Conservation (phyloP, 2,329 filamentous ascomycete genomes). For the Blumeriella jaapii region DNA sequence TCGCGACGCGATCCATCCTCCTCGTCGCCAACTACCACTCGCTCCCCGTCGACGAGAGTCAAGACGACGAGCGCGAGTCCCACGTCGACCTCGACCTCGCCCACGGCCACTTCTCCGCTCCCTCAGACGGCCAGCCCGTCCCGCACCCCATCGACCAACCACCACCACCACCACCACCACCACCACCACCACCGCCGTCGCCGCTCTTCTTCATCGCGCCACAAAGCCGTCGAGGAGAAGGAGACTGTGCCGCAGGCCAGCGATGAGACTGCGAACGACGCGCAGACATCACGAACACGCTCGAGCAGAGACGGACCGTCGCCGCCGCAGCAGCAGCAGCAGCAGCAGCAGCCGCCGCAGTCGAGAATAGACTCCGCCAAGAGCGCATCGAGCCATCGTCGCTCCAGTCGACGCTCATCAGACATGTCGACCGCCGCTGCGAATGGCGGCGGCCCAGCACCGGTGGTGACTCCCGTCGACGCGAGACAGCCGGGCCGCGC, state of each 20-base stretch:
- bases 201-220: conserved; percentile 30
- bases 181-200: conserved; percentile 14
- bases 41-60: conserved; percentile 23
- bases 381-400: conserved; percentile 30
- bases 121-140: conserved; percentile 13
- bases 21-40: conserved; percentile 14
- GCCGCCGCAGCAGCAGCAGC: too few species aligned
- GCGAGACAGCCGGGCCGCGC: conserved; percentile 38
- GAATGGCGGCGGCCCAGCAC: conserved; percentile 41
- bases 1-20: conserved; percentile 22
- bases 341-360: too few species aligned
- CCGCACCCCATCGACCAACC: conserved; percentile 19
- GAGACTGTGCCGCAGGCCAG: conserved; percentile 49
- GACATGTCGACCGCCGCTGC: conserved; percentile 39
- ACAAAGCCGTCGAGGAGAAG: conserved; percentile 32
- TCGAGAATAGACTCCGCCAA: conserved; percentile 19
- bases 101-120: too few species aligned
- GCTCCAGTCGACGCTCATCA: conserved; percentile 30
- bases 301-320: conserved; percentile 23
- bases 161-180: conserved; percentile 16
- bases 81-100: too few species aligned
- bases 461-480: conserved; percentile 38
- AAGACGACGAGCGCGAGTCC: conserved; percentile 12
- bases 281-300: conserved; percentile 27
- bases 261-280: conserved; percentile 60